Conservation (phyloP, 2,329 filamentous ascomycete genomes). For the Sporothrix pseudoabietina region DNA sequence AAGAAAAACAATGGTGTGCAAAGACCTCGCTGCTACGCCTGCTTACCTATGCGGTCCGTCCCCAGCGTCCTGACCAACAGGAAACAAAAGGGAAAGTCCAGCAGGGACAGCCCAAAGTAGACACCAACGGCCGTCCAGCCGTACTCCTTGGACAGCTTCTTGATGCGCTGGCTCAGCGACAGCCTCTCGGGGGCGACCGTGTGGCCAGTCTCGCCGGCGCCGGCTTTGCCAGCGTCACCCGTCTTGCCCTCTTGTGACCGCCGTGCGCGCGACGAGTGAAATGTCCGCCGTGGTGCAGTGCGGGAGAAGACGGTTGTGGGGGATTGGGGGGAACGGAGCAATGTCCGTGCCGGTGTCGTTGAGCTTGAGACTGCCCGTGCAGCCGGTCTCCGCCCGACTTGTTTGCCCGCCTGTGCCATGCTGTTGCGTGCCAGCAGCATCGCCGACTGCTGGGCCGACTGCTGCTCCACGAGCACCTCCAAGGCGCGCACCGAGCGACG, state of each 20-base stretch:
- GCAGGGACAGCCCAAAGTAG: constrained; percentile 76
- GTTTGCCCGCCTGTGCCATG: background rate
- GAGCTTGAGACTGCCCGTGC: background rate
- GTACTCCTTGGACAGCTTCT: constrained; percentile 86
- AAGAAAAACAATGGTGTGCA: background rate
- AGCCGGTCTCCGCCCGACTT: background rate
- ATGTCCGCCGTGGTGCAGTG: constrained; percentile 37
- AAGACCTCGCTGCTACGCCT: no score
- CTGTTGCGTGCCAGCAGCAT: constrained; percentile 13
- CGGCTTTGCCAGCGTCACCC: background rate
- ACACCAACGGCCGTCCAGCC: constrained; percentile 93
- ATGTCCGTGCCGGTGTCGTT: background rate
- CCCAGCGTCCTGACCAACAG: constrained; percentile 80
- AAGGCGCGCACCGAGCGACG: constrained; percentile 27
- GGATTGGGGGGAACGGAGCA: background rate
- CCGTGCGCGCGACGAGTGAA: constrained; percentile 39
- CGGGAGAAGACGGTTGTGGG: background rate
- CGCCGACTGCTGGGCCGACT: background rate
- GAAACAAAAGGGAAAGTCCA: constrained; percentile 97
- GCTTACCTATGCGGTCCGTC: constrained; percentile 78
- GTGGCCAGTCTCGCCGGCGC: background rate
- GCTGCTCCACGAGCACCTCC: constrained; percentile 27
- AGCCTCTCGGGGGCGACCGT: constrained; percentile 40
- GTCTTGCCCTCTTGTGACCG: constrained; percentile 35
- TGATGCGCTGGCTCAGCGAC: constrained; percentile 70